phyloP scores from a whole-genome alignment of 441 rosid genomes.

The Omphalea diandra region DNA sequence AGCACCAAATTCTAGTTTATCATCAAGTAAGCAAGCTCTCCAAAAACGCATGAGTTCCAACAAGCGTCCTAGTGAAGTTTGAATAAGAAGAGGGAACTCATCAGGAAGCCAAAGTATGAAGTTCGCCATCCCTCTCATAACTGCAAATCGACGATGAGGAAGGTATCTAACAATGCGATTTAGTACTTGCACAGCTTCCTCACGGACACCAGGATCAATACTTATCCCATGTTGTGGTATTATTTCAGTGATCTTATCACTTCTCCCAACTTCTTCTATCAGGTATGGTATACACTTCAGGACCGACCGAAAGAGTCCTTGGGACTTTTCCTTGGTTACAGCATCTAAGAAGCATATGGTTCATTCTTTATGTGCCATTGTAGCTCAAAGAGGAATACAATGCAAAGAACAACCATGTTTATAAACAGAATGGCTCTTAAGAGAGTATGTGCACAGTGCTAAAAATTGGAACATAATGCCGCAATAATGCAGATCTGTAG shows the following conservation, averaged over 20 bases:
- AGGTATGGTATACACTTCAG: constrained; percentile 96
- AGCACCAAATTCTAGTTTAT: constrained; percentile 46
- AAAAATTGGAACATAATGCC: neutral
- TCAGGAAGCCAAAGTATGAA: constrained; percentile 92
- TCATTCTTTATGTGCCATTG: constrained; percentile 15
- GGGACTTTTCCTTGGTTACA: constrained; percentile 97
- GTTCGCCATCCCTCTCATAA: constrained; percentile 99
- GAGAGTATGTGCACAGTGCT: neutral
- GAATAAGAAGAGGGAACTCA: constrained; percentile 98
- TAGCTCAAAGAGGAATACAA: constrained; percentile 17
- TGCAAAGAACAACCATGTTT: constrained; percentile 12
- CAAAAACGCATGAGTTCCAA: constrained; percentile 99
- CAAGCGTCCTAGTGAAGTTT: constrained; percentile 91
- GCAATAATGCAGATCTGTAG: neutral
- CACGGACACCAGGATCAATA: constrained; percentile 99
- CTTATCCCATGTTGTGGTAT: constrained; percentile 99
- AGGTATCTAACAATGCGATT: constrained; percentile 90
- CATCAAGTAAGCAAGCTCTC: constrained; percentile 92
- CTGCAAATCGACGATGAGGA: constrained; percentile 97
- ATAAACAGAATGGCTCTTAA: neutral
- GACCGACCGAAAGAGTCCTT: constrained; percentile 92
- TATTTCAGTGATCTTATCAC: constrained; percentile 96
- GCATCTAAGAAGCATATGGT: constrained; percentile 64
- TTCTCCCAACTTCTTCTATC: constrained; percentile 98
- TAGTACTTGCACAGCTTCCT: constrained; percentile 98